Evolutionary conservation across 192 early-diverging fungal genomes (phyloP), one percentile per base, ranked within the genome.

Genomic region (Gigaspora rosea): DNA sequence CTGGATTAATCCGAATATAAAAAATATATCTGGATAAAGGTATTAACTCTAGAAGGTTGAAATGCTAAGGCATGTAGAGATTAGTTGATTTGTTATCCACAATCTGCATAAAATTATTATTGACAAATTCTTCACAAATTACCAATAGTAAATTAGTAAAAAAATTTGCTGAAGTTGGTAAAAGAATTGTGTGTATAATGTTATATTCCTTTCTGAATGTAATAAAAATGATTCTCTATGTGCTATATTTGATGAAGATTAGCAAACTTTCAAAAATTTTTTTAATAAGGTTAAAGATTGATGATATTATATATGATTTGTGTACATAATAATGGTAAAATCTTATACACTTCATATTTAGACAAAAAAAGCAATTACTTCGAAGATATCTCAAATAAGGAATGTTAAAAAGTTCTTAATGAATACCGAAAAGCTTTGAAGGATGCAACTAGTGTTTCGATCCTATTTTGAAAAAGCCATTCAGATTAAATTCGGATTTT

Each of bases 101-200:
- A n/a, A n/a, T n/a, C n/a, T n/a, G n/a, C n/a, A n/a, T n/a, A n/a
- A n/a, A n/a, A n/a, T n/a, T n/a, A n/a, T n/a, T n/a, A n/a, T n/a
- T n/a, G n/a, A 63, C 33, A 68, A 50, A 68, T 68, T 46, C 36
- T 68, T 68, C 22, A 49, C 66, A 68, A 18, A 46, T 68, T 68
- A 49, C 18, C 16, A 6, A n/a, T 68, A 41, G n/a, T 48, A 68
- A 8, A 27, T 3, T 68, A 50, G 66, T 4, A 68, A 68, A 50
- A 41, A 68, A 68, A 51, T 18, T 50, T 50, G 18, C 46, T 22
- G 10, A 68, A 50, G 22, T 68, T n/a, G 22, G 48, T 68, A 50
- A 68, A 49, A 46, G 11, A 64, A 64, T 64, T 64, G 62, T 32
- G 35, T 15, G 20, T 68, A 68, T 22, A 68, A 51, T 68, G 11